phyloP scores from a whole-genome alignment of 1,139 yeast species.

The Lodderomyces parapsilosis region DNA sequence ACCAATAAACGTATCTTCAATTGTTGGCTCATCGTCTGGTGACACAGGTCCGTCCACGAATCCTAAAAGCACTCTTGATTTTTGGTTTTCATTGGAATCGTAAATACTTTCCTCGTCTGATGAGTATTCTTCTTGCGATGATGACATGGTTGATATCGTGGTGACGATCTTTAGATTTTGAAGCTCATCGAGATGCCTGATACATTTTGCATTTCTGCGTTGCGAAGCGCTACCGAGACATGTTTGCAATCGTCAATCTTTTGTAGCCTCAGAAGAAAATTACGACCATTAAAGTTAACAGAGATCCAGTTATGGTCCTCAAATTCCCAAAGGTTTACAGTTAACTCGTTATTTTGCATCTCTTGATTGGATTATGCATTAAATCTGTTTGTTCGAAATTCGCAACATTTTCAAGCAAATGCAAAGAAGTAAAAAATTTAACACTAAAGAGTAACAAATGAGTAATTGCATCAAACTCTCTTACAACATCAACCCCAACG shows the following conservation, averaged over 20 bases:
- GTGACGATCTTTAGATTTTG: slow-evolving; percentile 11
- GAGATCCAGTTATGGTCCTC: no score
- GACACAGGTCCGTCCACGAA: slow-evolving; percentile 56
- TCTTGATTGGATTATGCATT: no score
- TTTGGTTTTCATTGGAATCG: slow-evolving; percentile 11
- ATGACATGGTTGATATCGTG: slow-evolving; percentile 9
- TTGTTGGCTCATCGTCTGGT: slow-evolving; percentile 47
- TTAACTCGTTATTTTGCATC: no score
- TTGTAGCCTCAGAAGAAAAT: no score
- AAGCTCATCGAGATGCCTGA: slow-evolving; percentile 1
- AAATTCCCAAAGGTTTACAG: no score
- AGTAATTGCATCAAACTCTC: no score
- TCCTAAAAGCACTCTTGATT: slow-evolving; percentile 52
- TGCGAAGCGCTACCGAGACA: background rate
- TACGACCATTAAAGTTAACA: no score
- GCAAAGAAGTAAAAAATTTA: background rate
- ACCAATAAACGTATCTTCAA: slow-evolving; percentile 79
- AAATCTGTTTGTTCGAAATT: background rate
- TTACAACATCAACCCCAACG: no score
- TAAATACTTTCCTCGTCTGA: slow-evolving; percentile 35
- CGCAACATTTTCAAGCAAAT: background rate
- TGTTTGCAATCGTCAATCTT: background rate
- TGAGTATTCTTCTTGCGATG: slow-evolving; percentile 41
- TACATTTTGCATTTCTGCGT: background rate
- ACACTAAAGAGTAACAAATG: no score